Conservation (phyloP, 345 rosid species). For the Triadica sebifera region DNA sequence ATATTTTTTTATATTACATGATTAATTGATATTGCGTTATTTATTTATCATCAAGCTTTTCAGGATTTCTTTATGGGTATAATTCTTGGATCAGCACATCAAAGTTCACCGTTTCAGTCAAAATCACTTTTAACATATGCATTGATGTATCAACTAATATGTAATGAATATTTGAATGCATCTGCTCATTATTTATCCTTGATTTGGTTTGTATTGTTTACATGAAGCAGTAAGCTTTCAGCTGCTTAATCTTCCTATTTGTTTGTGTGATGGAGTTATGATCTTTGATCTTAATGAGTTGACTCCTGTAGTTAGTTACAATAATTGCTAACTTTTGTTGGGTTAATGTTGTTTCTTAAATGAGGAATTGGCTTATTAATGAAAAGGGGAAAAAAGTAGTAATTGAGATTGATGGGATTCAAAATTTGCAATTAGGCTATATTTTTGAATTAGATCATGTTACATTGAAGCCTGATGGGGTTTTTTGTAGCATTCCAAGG, state of each 20-base stretch:
- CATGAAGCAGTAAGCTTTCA: background rate
- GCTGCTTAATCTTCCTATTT: background rate
- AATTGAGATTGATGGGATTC: background rate
- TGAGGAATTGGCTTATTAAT: background rate
- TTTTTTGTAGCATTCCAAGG: no score
- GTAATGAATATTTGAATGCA: background rate
- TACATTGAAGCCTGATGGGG: no score
- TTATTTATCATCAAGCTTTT: slow-evolving; percentile 25
- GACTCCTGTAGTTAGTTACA: background rate
- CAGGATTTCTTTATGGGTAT: background rate
- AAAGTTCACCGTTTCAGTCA: background rate
- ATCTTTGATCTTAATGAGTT: background rate
- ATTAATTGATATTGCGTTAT: no score
- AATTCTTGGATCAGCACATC: background rate
- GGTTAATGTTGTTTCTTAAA: background rate
- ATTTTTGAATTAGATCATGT: no score
- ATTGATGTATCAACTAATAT: background rate
- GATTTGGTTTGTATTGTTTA: background rate
- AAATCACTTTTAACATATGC: background rate
- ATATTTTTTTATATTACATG: no score
- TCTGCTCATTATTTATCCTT: background rate
- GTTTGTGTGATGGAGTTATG: background rate
- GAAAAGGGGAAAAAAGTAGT: background rate
- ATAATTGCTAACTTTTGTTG: background rate
- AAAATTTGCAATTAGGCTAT: background rate